Evolutionary conservation across 495 filamentous ascomycete genomes (phyloP).

Genomic region (Trichocladium antarcticum): DNA sequence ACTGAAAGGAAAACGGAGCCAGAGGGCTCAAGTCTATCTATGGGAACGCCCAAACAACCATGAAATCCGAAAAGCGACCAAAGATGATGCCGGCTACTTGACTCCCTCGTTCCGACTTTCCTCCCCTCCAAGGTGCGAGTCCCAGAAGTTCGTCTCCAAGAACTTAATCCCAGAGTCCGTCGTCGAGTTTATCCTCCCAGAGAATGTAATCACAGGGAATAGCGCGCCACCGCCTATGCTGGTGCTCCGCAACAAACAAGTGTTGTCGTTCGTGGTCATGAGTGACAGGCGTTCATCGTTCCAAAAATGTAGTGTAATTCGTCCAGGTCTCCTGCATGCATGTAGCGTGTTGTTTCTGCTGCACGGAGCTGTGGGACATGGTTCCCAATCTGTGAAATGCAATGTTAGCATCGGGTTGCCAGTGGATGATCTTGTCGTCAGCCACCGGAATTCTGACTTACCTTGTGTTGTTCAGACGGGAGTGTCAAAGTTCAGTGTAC

Average conservation of each 20-base stretch:
- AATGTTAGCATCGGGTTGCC: too few relatives aligned
- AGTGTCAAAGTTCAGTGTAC: too few relatives aligned
- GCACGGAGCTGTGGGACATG: too few relatives aligned
- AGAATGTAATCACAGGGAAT: not conserved
- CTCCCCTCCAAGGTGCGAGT: not conserved
- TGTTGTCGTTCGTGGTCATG: not conserved
- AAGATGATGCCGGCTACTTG: not conserved
- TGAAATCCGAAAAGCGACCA: not conserved
- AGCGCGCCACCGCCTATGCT: conserved; percentile 4
- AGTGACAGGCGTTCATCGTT: too few relatives aligned
- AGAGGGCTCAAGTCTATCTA: not conserved
- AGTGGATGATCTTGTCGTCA: too few relatives aligned
- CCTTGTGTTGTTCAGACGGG: too few relatives aligned
- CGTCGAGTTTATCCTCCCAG: not conserved
- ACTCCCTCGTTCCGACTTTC: conserved; percentile 3
- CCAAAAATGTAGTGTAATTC: too few relatives aligned
- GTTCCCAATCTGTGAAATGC: too few relatives aligned
- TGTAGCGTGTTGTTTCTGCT: too few relatives aligned
- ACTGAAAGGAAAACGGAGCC: not conserved
- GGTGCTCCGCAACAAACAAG: not conserved
- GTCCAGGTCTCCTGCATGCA: too few relatives aligned
- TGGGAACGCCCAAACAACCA: not conserved
- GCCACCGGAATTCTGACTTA: too few relatives aligned
- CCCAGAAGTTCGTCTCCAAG: conserved; percentile 5
- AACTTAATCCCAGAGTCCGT: conserved; percentile 6